Evolutionary conservation across 2,329 filamentous ascomycete genomes (phyloP), one percentile per base, ranked within the genome.

Genomic region (Nakataea oryzae): DNA sequence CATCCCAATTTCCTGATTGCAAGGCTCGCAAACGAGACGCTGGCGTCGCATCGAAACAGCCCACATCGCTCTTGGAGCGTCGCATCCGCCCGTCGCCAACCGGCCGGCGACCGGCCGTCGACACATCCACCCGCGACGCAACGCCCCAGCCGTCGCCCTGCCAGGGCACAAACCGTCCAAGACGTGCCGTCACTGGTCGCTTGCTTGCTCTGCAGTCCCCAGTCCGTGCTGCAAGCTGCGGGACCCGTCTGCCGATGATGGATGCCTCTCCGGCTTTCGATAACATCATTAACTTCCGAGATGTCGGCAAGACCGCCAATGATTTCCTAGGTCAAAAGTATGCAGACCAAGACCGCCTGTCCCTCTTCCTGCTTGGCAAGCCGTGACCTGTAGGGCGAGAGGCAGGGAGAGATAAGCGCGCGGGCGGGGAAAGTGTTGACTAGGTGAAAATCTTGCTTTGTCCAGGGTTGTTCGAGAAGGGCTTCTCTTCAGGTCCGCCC

Each of bases 231-330:
- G 34, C 34, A 50, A 50, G 41, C 24, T 8, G 21, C 41, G 41
- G 24, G 21, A n/a, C 21, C n/a, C 41, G n/a, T n/a, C 21, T 50
- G 41, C 41, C 41, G 41, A 50, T n/a, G 21, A 50, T 50, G 41
- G 7, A 50, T 50, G 21, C 17, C 41, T 50, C 41, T 50, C 41
- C 41, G 21, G 6, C 21, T 3, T 77, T 88, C 66, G 78, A 86
- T 63, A 81, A 80, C 61, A 79, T 93, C 60, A 75, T 87, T 68
- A 93, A 93, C 72, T 91, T 93, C 70, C 85, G 90, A 63, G 90
- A 93, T 78, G 86, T 93, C 56, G 89, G 86, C 54, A 76, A 79
- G 65, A 86, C 84, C 0, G 78, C 91, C 67, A 92, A 92, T 68
- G 70, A 74, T 29, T 81, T 81, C 64, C 72, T 84, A 5, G 80